Conservation (phyloP, 805 yeast species). For the Ogataea salicorniae region DNA sequence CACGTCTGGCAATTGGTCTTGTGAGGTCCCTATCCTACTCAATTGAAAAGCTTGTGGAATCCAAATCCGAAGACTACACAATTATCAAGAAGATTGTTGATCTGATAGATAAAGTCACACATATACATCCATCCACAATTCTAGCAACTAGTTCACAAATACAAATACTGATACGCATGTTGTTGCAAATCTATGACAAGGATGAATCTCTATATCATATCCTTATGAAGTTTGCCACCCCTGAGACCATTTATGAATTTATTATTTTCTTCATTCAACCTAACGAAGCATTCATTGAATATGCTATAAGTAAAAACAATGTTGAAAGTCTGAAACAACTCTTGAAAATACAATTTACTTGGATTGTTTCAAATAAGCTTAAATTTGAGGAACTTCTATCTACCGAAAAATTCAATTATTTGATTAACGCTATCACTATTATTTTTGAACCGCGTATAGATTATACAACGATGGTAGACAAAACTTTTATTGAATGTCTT, state of each 20-base stretch:
- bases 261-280: background rate
- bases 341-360: background rate
- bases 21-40: too few species aligned
- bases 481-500: conserved; percentile 10
- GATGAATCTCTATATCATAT: background rate
- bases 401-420: conserved; percentile 9
- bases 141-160: too few species aligned
- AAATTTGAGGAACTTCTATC: conserved; percentile 1
- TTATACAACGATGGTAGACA: conserved; percentile 4
- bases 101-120: too few species aligned
- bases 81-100: too few species aligned
- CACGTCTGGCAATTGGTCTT: background rate
- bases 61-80: too few species aligned
- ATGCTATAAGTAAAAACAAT: background rate
- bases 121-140: too few species aligned
- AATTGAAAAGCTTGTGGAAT: too few species aligned
- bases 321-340: background rate
- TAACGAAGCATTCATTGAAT: background rate
- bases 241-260: conserved; percentile 1
- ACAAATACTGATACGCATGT: background rate
- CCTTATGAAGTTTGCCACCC: conserved; percentile 5
- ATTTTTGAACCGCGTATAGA: conserved; percentile 3
- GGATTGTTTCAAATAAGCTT: background rate
- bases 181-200: background rate
- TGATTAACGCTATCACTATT: conserved; percentile 11